Percentiles rank a stretch among this genome's conserved stretches.
phyloP scores from a whole-genome alignment of 306 rosid species.

The Echinosophora koreensis region DNA sequence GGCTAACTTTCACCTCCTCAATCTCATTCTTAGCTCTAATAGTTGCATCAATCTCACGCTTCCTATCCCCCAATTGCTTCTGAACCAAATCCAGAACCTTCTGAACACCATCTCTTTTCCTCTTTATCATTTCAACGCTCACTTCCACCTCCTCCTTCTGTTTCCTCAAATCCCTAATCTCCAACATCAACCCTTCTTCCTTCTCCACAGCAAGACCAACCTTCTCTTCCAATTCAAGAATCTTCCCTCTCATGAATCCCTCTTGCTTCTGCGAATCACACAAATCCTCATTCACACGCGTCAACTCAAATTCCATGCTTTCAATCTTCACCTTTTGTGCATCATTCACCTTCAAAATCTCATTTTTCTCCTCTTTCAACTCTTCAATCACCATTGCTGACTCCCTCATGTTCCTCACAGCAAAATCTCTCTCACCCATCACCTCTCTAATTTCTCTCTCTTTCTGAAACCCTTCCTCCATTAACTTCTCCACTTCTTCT shows the following conservation, averaged over 20 bases:
- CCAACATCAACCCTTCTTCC: constrained; percentile 49
- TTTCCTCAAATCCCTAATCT: constrained; percentile 43
- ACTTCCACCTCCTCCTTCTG: constrained; percentile 55
- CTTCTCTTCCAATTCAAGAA: constrained; percentile 46
- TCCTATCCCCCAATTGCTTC: constrained; percentile 46
- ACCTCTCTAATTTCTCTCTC: constrained; percentile 41
- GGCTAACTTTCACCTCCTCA: constrained; percentile 45
- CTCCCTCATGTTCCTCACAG: constrained; percentile 49
- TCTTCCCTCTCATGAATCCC: constrained; percentile 31
- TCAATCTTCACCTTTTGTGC: constrained; percentile 36
- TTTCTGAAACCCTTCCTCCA: constrained; percentile 44
- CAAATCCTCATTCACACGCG: constrained; percentile 37
- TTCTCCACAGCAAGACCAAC: constrained; percentile 44
- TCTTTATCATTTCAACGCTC: constrained; percentile 44
- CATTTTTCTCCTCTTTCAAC: constrained; percentile 47
- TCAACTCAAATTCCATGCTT: constrained; percentile 51
- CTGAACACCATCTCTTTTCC: constrained; percentile 33
- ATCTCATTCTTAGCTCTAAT: constrained; percentile 43
- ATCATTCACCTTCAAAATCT: constrained; percentile 42
- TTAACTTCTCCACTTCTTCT: constrained; percentile 46
- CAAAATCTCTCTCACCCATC: constrained; percentile 53
- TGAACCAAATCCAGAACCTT: constrained; percentile 27
- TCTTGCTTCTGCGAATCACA: constrained; percentile 39
- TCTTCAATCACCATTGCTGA: constrained; percentile 40
- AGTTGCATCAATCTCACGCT: constrained; percentile 39